Percentiles rank a stretch among this genome's conserved stretches.
phyloP scores from a whole-genome alignment of 148 eudicot species.

The Chenopodium berlandieri region DNA sequence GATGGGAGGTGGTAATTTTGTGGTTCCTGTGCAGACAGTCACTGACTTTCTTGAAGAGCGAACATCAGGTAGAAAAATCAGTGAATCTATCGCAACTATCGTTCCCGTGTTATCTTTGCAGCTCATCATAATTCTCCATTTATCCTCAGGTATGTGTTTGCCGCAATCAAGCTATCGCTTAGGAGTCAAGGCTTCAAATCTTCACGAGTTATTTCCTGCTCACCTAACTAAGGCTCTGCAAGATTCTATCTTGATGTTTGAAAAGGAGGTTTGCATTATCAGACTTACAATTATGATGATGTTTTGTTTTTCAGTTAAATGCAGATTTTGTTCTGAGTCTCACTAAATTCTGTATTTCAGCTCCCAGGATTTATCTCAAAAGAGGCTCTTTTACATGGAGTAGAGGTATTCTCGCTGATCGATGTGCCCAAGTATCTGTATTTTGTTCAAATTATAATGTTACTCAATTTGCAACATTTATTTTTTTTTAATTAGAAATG shows the following conservation, averaged over 20 bases:
- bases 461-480: not conserved
- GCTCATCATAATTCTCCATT: not conserved
- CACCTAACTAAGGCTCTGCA: constrained; percentile 81
- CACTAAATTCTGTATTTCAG: constrained; percentile 35
- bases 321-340: not conserved
- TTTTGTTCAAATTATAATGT: not conserved
- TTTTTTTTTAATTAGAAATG: not conserved
- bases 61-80: constrained; percentile 54
- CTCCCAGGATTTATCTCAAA: constrained; percentile 81
- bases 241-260: constrained; percentile 68
- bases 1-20: constrained; percentile 95
- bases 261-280: constrained; percentile 58
- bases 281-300: not conserved
- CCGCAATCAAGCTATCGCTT: constrained; percentile 91
- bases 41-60: constrained; percentile 75
- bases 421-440: not conserved
- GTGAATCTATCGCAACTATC: not conserved
- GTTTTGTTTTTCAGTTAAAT: not conserved
- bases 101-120: not conserved
- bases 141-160: constrained; percentile 45
- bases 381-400: constrained; percentile 85
- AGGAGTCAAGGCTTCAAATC: constrained; percentile 81
- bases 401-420: constrained; percentile 49
- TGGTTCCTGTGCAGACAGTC: constrained; percentile 85
- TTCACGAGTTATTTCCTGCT: constrained; percentile 71